Evolutionary conservation across 2,329 filamentous ascomycete genomes (phyloP), one percentile per base, ranked within the genome.

Genomic region (Ploettnerulaceae sp.): DNA sequence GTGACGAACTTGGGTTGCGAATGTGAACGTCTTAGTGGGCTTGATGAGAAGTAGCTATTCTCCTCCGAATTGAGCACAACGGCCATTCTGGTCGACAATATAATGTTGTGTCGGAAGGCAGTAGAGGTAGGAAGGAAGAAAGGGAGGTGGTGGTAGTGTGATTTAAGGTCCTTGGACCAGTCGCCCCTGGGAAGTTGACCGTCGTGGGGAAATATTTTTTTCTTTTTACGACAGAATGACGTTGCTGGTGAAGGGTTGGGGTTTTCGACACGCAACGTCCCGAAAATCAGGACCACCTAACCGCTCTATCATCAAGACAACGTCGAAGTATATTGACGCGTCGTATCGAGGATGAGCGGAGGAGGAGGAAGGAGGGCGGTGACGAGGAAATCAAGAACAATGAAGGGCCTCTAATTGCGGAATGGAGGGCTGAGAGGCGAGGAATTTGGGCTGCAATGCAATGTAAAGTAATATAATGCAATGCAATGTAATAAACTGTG

Each of bases 1-100:
- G 71, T 65, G 50, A 68, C 63, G 45, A 82, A 79, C 56, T 74
- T 78, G 40, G 74, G 70, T 55, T 81, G 76, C 3, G 79, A 82
- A 53, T 80, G 76, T 9, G 79, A 81, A 49, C 79, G 75, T 53
- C 73, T 74, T 56, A 82, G 63, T 18, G 71, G 64, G 38, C 74
- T 70, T 12, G 75, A 66, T 34, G 71, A 69, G 64, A 81, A 82
- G 62, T 75, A 76, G 57, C 68, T 69, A 53, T 67, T 73, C 58
- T 82, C 78, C 58, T 82, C 78, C 12, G 76, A 60, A 48, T 56
- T 61, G 28, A 65, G 55, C 35, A 65, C 62, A 20, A 64, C 58
- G 33, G 63, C 63, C 62, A 64, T 64, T 40, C 36, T 59, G 50
- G 26, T 33, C 15, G 29, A 46, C 28, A n/a, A 22, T 24, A 12